Percentiles rank a stretch among this genome's conserved stretches.
Evolutionary conservation across 164 flowering plant species (phyloP).

Genomic region (Umbilicus rupestris): DNA sequence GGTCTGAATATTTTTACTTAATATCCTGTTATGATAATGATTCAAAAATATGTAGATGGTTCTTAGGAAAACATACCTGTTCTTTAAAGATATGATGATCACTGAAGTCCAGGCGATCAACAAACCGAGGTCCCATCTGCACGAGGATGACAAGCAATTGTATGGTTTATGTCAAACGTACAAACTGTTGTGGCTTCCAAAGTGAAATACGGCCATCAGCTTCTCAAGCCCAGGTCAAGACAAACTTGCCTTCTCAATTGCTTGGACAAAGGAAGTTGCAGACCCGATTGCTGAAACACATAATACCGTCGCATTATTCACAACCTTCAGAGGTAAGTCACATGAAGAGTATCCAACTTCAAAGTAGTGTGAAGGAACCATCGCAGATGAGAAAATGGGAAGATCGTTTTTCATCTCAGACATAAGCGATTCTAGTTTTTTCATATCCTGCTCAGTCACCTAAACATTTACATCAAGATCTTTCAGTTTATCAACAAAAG

Average conservation of each 20-base stretch:
- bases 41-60: not conserved
- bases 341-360: slow-evolving; percentile 22
- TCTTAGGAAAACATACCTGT: slow-evolving; percentile 25
- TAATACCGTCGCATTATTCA: slow-evolving; percentile 26
- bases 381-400: slow-evolving; percentile 50
- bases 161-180: not conserved
- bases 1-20: not conserved
- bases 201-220: not conserved
- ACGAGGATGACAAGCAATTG: slow-evolving; percentile 11
- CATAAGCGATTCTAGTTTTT: slow-evolving; percentile 28
- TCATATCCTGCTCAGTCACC: slow-evolving; percentile 37
- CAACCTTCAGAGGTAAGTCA: slow-evolving; percentile 32
- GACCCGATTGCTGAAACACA: slow-evolving; percentile 80
- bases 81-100: slow-evolving; percentile 64
- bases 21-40: not conserved
- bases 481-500: not conserved
- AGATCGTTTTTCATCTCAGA: slow-evolving; percentile 30
- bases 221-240: not conserved
- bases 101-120: slow-evolving; percentile 60
- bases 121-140: slow-evolving; percentile 58
- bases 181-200: not conserved
- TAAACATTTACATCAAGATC: slow-evolving; percentile 16
- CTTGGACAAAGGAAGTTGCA: slow-evolving; percentile 48
- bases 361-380: slow-evolving; percentile 58
- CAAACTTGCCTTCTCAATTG: slow-evolving; percentile 37